Base-by-base conservation (phyloP, 768 basidiomycete genomes). In the Podaxis pistillaris region DNA sequence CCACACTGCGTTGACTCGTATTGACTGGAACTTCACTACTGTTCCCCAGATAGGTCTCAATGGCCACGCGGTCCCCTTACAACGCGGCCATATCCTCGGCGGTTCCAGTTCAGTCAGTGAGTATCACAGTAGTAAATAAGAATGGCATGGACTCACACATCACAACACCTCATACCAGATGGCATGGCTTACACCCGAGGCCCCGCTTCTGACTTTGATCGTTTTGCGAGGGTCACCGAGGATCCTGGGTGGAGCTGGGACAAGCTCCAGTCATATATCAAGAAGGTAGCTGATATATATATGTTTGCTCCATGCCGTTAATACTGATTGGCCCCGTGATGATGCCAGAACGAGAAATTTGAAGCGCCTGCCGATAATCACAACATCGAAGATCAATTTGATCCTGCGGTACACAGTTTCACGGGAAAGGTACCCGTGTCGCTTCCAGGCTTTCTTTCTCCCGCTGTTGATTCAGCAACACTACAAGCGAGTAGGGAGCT, bases 241-340 rank as follows among this genome's bases (percentile, higher is more conserved):
- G 76, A 76, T 57, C 37, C 57, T 5, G 72, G 73, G 0, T 77
- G 75, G 76, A 71, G 72, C n/a, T 77, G 76, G 76, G 65, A 75
- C 11, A 65, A 58, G 11, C 62, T 76, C 17, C 64, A 70, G 28
- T 68, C 67, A 11, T 74, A 71, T 51, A 58, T 70, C 37, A 26
- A 40, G 26, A 72, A 70, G 66, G 71, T 68, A n/a, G 26, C 61
- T 60, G 24, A 59, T 46, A 15, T 19, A 19, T 19, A 19, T 19
- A 19, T 19, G 19, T 19, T 19, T 19, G 19, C 19, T 37, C 13
- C 22, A 13, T 67, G 68, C 15, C 72, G 71, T 17, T 57, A 11
- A 50, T 11, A 22, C 1, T 9, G 8, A 50, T 50, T n/a, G 4
- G n/a, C 13, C 15, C 7, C 2, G 13, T 15, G 13, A 4, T 13